These are phyloP conservation scores for Fusarium citri DNA, from an alignment of 2,329 filamentous ascomycete species.

Conservation along the genomic window DNA sequence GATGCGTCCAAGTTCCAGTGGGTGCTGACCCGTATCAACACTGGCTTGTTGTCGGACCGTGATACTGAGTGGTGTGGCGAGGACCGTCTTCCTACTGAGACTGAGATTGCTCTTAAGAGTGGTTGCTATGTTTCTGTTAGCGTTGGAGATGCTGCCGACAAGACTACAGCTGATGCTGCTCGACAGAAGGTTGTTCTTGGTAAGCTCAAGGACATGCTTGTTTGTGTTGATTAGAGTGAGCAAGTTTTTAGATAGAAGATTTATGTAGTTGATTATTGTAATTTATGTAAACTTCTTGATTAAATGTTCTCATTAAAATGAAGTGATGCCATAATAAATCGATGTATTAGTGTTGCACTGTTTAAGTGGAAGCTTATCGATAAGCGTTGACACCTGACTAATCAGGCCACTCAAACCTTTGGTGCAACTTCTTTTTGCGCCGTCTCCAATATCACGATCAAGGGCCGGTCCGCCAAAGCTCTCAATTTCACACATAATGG, in stretches of 20 bases:
- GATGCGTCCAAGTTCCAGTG: slow-evolving; percentile 68
- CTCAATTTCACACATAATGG: slow-evolving; percentile 56
- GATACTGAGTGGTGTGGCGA: slow-evolving; percentile 70
- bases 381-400: slow-evolving; percentile 41
- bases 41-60: slow-evolving; percentile 61
- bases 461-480: slow-evolving; percentile 43
- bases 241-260: neutral
- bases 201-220: slow-evolving; percentile 50
- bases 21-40: slow-evolving; percentile 71
- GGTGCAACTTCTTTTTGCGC: slow-evolving; percentile 43
- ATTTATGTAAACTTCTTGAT: neutral
- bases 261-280: neutral
- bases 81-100: slow-evolving; percentile 69
- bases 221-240: slow-evolving; percentile 37
- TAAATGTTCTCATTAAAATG: too few relatives aligned
- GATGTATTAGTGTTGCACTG: neutral
- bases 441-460: slow-evolving; percentile 25
- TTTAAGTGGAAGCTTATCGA: slow-evolving; percentile 38
- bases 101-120: slow-evolving; percentile 59
- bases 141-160: slow-evolving; percentile 69
- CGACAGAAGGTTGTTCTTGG: slow-evolving; percentile 48
- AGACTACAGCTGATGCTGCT: slow-evolving; percentile 61
- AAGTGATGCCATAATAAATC: neutral
- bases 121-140: slow-evolving; percentile 74
- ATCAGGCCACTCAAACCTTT: slow-evolving; percentile 36